Evolutionary conservation across 1,139 yeast genomes (phyloP).

Genomic region (Hansenula anomala): DNA sequence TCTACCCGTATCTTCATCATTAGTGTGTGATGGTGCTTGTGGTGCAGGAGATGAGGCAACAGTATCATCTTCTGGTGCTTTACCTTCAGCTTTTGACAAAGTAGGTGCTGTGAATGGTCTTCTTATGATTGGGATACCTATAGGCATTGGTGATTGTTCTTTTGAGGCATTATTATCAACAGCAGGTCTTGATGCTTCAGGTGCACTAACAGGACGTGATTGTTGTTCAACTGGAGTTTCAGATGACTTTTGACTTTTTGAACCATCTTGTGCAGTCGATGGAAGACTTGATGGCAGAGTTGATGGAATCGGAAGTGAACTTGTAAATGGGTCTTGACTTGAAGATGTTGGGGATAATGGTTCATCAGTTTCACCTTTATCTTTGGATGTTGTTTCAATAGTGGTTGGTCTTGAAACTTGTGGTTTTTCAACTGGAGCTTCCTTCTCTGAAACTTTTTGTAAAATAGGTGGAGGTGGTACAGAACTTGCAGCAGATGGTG

Average conservation of each 20-base stretch:
- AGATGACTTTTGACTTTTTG: no score
- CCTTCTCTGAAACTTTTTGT: neutral
- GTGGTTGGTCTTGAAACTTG: neutral
- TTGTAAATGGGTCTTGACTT: neutral
- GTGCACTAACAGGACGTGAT: no score
- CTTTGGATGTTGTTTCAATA: neutral
- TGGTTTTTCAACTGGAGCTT: neutral
- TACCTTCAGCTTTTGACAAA: neutral
- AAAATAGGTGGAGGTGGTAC: neutral
- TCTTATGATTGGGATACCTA: neutral
- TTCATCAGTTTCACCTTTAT: neutral
- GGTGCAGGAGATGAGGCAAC: neutral
- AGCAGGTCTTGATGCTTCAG: neutral
- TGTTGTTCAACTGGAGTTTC: no score
- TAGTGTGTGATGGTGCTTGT: constrained; percentile 7
- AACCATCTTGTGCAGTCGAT: constrained; percentile 1
- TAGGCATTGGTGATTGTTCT: neutral
- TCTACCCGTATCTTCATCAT: neutral
- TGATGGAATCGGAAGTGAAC: neutral
- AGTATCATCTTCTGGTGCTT: neutral
- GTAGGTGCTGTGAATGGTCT: neutral
- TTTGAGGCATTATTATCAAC: neutral
- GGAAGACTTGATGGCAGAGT: neutral
- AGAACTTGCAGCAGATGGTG: neutral
- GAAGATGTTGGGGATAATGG: neutral